These are phyloP conservation scores for Isoetes taiwanensis DNA, from an alignment of 75 land plant species.

Conservation along the genomic window DNA sequence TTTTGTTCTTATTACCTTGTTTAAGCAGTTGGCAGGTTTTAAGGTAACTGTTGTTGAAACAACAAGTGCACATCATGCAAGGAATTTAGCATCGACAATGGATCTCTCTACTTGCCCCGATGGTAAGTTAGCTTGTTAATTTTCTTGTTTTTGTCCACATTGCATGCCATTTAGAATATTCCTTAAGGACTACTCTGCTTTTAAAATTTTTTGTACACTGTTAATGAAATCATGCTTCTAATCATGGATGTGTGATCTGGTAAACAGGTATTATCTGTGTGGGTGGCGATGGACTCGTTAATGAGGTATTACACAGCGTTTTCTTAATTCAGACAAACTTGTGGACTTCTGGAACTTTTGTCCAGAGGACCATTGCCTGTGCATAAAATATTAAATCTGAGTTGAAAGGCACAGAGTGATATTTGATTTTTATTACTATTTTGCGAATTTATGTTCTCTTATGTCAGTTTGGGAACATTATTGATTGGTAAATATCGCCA, in stretches of 20 bases:
- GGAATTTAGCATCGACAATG: slow-evolving; percentile 45
- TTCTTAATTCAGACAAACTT: background rate
- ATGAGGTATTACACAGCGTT: slow-evolving; percentile 42
- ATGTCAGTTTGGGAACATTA: background rate
- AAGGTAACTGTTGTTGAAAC: slow-evolving; percentile 73
- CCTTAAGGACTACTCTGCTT: background rate
- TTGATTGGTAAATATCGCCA: background rate
- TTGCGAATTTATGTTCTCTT: background rate
- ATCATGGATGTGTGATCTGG: background rate
- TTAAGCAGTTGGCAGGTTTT: slow-evolving; percentile 89
- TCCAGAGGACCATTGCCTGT: too few species aligned
- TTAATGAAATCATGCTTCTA: background rate
- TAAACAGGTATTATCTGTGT: slow-evolving; percentile 79
- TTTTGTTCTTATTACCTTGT: background rate
- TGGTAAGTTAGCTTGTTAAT: slow-evolving; percentile 37
- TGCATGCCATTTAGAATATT: background rate
- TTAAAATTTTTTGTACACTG: background rate
- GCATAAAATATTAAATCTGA: too few species aligned
- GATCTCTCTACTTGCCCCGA: slow-evolving; percentile 74
- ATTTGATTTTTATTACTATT: background rate
- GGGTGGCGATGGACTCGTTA: slow-evolving; percentile 92
- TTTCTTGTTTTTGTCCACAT: slow-evolving; percentile 4
- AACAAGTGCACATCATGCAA: slow-evolving; percentile 72
- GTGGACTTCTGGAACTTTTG: too few species aligned
- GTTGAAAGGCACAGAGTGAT: background rate